phyloP scores from a whole-genome alignment of 2,329 filamentous ascomycete species.

The Escovopsis sp. region DNA sequence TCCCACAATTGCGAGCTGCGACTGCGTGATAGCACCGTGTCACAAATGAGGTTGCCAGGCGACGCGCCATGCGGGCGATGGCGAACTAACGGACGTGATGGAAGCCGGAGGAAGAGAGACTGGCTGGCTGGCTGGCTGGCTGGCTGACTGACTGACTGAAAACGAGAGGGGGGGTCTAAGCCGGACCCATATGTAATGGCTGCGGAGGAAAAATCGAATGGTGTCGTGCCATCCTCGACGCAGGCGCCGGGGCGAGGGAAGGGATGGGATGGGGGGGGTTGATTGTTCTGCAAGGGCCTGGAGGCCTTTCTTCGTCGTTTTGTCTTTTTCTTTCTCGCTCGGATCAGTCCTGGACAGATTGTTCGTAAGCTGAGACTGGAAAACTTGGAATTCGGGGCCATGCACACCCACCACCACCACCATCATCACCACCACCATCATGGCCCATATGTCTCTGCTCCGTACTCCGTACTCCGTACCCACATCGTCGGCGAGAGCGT shows the following conservation, averaged over 20 bases:
- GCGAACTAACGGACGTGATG: not conserved
- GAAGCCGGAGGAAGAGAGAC: not conserved
- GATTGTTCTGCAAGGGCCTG: not conserved
- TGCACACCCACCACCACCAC: not conserved
- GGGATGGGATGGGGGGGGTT: not conserved
- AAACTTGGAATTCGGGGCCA: not conserved
- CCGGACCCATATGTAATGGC: no score
- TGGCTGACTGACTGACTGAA: no score
- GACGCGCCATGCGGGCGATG: not conserved
- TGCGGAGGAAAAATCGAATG: not conserved
- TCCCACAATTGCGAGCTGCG: not conserved
- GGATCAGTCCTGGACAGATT: no score
- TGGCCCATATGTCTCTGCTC: not conserved
- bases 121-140: not conserved
- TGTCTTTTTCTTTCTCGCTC: no score
- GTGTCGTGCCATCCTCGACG: not conserved
- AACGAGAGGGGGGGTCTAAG: not conserved
- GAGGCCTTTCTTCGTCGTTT: not conserved
- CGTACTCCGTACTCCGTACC: no score
- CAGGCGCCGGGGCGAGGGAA: not conserved
- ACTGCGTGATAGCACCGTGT: not conserved
- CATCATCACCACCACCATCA: not conserved
- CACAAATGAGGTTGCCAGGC: not conserved
- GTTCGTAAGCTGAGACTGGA: conserved; percentile 2
- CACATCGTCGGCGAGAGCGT: not conserved